Base-by-base conservation (phyloP, 75 land plant species). In the Sequoiadendron giganteum region DNA sequence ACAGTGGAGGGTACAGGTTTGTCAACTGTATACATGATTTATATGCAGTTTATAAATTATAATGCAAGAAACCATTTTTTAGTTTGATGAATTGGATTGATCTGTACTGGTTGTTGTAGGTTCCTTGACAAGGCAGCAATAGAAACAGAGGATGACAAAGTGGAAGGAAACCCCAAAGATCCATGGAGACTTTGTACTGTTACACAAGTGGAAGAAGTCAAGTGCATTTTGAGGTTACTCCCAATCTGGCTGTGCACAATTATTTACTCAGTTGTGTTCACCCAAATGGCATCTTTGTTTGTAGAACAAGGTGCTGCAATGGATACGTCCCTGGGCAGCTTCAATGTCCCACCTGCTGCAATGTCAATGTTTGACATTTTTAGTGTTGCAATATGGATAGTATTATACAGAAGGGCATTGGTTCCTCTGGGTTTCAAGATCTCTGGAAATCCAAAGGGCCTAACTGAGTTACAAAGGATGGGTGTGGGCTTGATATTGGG, bases 291-390 rank as follows among this genome's bases (percentile, higher is more conserved):
- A 58, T 94, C 95, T 42, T 88, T 94, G 72, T 94, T 94, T 70
- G 96, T 94, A 9, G 95, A 91, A 43, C 98, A 96, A 88, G 98
- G 97, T 14, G 93, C 93, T 19, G 94, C 92, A 45, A 96, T 96
- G 97, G 48, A 92, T 83, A 90, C 90, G 1, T 30, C 21, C 19
- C n/a, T 96, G 86, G 86, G 79, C 5, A 75, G 47, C 56, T 97
- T 94, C 91, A 73, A 85, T 21, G 85, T 96, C 83, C 96, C 98
- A 11, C 91, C 98, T 11, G 94, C 98, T n/a, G 89, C 94, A 90
- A 94, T 95, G 95, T 90, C 95, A 5, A 85, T 86, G 56, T 93
- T 96, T 34, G 96, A 96, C 70, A 92, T 93, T n/a, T 52, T 92
- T 49, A 90, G 91, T 86, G 92, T 93, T 3, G 77, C 93, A 7